phyloP scores from a whole-genome alignment of 495 filamentous ascomycete species.

The Penicillium chermesinum region DNA sequence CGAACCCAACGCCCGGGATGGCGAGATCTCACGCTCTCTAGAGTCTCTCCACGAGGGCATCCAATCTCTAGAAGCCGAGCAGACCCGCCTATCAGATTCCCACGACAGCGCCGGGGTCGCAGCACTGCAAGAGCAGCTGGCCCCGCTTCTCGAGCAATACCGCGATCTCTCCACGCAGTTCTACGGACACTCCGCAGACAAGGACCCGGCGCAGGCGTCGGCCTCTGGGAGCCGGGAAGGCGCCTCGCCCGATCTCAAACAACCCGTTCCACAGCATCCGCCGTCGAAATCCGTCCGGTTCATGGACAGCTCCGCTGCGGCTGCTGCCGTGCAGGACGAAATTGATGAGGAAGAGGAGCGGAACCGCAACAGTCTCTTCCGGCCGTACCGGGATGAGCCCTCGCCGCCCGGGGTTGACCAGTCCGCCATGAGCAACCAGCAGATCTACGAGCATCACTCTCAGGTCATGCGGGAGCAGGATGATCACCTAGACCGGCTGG shows the following conservation, averaged over 20 bases:
- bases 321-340: slow-evolving; percentile 31
- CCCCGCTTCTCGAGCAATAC: slow-evolving; percentile 51
- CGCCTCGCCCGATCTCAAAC: slow-evolving; percentile 39
- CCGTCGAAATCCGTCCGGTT: slow-evolving; percentile 85
- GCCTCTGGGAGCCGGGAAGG: slow-evolving; percentile 55
- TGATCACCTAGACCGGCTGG: slow-evolving; percentile 82
- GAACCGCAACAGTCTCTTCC: slow-evolving; percentile 59
- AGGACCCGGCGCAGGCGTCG: slow-evolving; percentile 51
- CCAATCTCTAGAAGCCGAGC: slow-evolving; percentile 65
- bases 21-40: slow-evolving; percentile 82
- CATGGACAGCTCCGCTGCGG: slow-evolving; percentile 56
- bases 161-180: slow-evolving; percentile 57
- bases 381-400: slow-evolving; percentile 56
- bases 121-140: slow-evolving; percentile 67
- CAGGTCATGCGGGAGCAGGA: slow-evolving; percentile 81
- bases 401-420: slow-evolving; percentile 59
- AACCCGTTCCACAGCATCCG: slow-evolving; percentile 44
- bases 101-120: slow-evolving; percentile 51
- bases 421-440: slow-evolving; percentile 67
- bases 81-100: slow-evolving; percentile 52
- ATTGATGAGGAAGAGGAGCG: slow-evolving; percentile 46
- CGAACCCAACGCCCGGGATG: slow-evolving; percentile 78
- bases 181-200: slow-evolving; percentile 56
- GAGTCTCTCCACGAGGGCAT: slow-evolving; percentile 82
- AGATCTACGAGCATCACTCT: slow-evolving; percentile 80